phyloP scores from a whole-genome alignment of 257 asterid genomes.

The Craterostigma plantagineum region DNA sequence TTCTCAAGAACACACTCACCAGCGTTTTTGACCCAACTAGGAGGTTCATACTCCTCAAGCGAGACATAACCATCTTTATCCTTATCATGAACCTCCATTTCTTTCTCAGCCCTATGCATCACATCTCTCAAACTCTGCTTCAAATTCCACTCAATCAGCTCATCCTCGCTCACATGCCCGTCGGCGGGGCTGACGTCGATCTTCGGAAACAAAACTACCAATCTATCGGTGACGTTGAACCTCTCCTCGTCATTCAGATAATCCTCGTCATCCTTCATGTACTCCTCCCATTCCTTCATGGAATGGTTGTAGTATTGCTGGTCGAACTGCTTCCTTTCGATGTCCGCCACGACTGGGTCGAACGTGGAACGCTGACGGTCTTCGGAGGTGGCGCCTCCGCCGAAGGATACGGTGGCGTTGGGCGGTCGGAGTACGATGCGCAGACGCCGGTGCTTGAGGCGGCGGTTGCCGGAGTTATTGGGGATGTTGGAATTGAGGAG shows the following conservation, averaged over 20 bases:
- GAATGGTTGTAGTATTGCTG: constrained; percentile 59
- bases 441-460: constrained; percentile 57
- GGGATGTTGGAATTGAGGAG: constrained; percentile 43
- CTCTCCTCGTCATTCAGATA: constrained; percentile 71
- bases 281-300: constrained; percentile 85
- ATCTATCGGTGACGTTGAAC: constrained; percentile 72
- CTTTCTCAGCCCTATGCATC: constrained; percentile 76
- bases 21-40: constrained; percentile 47
- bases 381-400: neutral
- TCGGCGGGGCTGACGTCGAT: constrained; percentile 64
- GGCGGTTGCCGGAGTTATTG: constrained; percentile 20
- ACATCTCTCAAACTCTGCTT: constrained; percentile 61
- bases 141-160: constrained; percentile 71
- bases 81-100: constrained; percentile 72
- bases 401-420: constrained; percentile 12
- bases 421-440: constrained; percentile 29
- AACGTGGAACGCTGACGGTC: constrained; percentile 31
- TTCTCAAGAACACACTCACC: constrained; percentile 21
- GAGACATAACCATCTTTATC: constrained; percentile 78
- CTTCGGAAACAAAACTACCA: constrained; percentile 63
- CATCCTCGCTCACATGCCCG: constrained; percentile 50
- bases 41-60: constrained; percentile 74
- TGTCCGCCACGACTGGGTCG: constrained; percentile 74
- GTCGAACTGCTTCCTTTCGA: constrained; percentile 74
- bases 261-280: constrained; percentile 67